Percentiles rank a stretch among this genome's conserved stretches.
These are phyloP conservation scores for Suhomyces prunicola DNA, from an alignment of 805 yeast species.

Conservation along the genomic window DNA sequence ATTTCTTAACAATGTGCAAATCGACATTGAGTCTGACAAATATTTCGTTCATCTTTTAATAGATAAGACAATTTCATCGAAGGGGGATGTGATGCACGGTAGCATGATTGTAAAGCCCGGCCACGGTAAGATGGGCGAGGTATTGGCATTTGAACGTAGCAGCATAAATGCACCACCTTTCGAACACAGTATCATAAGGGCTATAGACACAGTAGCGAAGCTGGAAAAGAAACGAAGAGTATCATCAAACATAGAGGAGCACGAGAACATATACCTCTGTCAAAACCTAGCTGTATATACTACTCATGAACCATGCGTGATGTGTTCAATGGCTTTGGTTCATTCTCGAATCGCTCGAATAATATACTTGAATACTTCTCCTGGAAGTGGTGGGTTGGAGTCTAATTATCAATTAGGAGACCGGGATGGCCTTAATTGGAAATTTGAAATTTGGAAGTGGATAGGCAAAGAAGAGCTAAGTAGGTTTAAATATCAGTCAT, in stretches of 20 bases:
- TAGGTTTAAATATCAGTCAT: neutral
- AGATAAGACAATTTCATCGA: neutral
- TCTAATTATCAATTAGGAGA: constrained; percentile 72
- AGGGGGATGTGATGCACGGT: constrained; percentile 28
- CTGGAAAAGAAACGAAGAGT: constrained; percentile 42
- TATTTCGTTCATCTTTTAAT: constrained; percentile 1
- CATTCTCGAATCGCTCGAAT: constrained; percentile 81
- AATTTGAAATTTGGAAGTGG: constrained; percentile 81
- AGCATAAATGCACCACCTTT: constrained; percentile 48
- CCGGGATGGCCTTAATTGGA: constrained; percentile 77
- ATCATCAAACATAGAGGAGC: neutral
- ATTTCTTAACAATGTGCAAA: constrained; percentile 51
- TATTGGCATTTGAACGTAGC: constrained; percentile 40
- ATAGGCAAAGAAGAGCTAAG: constrained; percentile 25
- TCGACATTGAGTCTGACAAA: constrained; percentile 46
- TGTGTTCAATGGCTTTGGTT: constrained; percentile 95
- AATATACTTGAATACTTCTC: constrained; percentile 50
- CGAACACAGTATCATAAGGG: constrained; percentile 72
- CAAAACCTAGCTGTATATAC: constrained; percentile 74
- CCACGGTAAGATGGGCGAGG: constrained; percentile 22
- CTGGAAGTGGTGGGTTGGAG: constrained; percentile 50
- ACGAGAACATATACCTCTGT: constrained; percentile 58
- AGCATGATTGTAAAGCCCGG: constrained; percentile 64
- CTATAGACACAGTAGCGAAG: constrained; percentile 62
- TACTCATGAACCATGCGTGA: constrained; percentile 93